Evolutionary conservation across 768 basidiomycete genomes (phyloP), one percentile per base, ranked within the genome.

Genomic region (Termitomyces bulborhizus): DNA sequence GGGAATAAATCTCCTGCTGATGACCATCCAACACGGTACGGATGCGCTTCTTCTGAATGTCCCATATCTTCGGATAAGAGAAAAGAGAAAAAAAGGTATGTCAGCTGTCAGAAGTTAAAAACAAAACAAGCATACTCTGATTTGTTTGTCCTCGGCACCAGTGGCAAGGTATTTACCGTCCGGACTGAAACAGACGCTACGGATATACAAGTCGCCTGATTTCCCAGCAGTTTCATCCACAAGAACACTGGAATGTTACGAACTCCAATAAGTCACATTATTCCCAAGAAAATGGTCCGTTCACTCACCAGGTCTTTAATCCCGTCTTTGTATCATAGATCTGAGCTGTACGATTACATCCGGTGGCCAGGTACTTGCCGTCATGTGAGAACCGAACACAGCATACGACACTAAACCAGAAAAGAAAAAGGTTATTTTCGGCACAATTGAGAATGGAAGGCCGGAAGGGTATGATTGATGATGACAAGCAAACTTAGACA

Each of bases 291-390:
- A 50, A 56, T 43, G 52, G 31, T 7, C 37, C 43, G 31, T 44
- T 6, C 37, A 49, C 88, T 57, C 63, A 94, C 94, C 89, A 91
- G 18, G 85, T 89, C 71, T 91, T 92, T 9, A 63, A 67, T 0
- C 96, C 96, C 1, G 93, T 90, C 72, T 90, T 88, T 36, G 88
- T 89, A 68, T 98, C 93, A 66, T 90, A 98, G 56, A 99, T 93
- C 69, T 97, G 96, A 18, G 94, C 93, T 0, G 90, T 91, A 41
- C 92, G 80, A 72, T 98, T 98, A 72, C 95, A 98, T 12, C 95
- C 96, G 11, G 95, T 97, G 29, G 95, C 96, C 43, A 98, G 80
- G 63, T 77, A 90, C 68, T 90, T 92, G 16, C 96, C 96, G 66
- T 98, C 94, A 21, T 87, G 84, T 13, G 93, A 96, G 71, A 98